Evolutionary conservation across 352 stramenopile species (phyloP).

Genomic region (Phytopythium litorale): DNA sequence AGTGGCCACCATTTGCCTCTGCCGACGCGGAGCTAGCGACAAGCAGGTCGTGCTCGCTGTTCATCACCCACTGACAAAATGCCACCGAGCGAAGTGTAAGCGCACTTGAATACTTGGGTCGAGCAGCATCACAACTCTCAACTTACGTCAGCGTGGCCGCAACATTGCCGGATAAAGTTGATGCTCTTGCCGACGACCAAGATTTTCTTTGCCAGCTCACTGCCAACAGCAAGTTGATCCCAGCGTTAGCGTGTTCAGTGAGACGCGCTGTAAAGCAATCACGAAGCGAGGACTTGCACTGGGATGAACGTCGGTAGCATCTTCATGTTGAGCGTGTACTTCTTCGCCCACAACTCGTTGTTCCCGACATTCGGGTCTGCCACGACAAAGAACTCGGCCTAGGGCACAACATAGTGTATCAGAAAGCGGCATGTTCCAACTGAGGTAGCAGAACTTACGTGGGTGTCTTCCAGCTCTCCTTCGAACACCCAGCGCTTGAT

Average conservation of each 20-base stretch:
- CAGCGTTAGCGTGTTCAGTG: neutral
- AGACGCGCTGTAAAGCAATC: neutral
- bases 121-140: neutral
- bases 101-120: neutral
- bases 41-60: conserved; percentile 32
- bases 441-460: conserved; percentile 42
- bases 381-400: conserved; percentile 89
- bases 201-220: conserved; percentile 91
- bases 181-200: conserved; percentile 97
- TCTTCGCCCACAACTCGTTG: conserved; percentile 83
- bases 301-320: conserved; percentile 90
- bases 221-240: conserved; percentile 16
- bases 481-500: conserved; percentile 88
- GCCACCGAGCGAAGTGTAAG: neutral
- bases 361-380: conserved; percentile 65
- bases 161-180: conserved; percentile 98
- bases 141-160: conserved; percentile 86
- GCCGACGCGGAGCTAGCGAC: conserved; percentile 27
- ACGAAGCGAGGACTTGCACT: conserved; percentile 29
- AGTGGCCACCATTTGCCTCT: conserved; percentile 58
- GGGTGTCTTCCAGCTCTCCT: conserved; percentile 79
- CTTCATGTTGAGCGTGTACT: conserved; percentile 79
- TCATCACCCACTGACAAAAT: conserved; percentile 64
- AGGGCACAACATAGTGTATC: neutral
- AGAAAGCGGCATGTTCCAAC: neutral